Evolutionary conservation across 164 flowering plant genomes (phyloP).

Genomic region (Sextonia rubra): DNA sequence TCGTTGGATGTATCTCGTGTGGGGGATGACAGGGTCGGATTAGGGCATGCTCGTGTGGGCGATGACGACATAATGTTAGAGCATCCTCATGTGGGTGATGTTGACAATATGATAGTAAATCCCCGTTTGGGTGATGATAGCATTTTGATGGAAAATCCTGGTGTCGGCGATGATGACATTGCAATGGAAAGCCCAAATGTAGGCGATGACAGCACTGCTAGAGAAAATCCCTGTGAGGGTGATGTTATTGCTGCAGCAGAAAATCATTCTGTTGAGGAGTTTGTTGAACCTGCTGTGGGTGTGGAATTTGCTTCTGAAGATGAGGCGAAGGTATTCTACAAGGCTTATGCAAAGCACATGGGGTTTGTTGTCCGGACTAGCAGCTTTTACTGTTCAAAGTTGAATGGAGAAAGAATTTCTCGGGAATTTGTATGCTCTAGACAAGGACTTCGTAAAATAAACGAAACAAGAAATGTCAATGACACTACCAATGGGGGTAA

Average conservation of each 20-base stretch:
- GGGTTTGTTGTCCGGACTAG: conserved; percentile 10
- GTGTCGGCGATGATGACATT: not conserved
- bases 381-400: conserved; percentile 8
- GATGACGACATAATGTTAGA: not conserved
- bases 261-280: not conserved
- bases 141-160: not conserved
- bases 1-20: not conserved
- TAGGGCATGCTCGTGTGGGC: not conserved
- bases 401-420: conserved; percentile 2
- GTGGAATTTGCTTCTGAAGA: conserved; percentile 13
- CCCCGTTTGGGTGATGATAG: not conserved
- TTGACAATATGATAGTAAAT: not conserved
- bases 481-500: not conserved
- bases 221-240: conserved; percentile 11
- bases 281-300: conserved; percentile 13
- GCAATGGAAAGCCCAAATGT: not conserved
- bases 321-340: conserved; percentile 10
- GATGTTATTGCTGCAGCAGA: not conserved
- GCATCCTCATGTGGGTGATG: conserved; percentile 1
- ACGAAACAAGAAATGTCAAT: not conserved
- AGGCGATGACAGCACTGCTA: not conserved
- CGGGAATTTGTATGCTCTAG: conserved; percentile 13
- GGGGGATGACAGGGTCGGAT: not conserved
- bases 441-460: conserved; percentile 3
- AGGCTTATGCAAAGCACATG: conserved; percentile 8